A percentile compares a stretch with the other conserved stretches of the same genome.
Evolutionary conservation across 805 yeast genomes (phyloP).

Genomic region (Groenewaldozyma tartarivorans): DNA sequence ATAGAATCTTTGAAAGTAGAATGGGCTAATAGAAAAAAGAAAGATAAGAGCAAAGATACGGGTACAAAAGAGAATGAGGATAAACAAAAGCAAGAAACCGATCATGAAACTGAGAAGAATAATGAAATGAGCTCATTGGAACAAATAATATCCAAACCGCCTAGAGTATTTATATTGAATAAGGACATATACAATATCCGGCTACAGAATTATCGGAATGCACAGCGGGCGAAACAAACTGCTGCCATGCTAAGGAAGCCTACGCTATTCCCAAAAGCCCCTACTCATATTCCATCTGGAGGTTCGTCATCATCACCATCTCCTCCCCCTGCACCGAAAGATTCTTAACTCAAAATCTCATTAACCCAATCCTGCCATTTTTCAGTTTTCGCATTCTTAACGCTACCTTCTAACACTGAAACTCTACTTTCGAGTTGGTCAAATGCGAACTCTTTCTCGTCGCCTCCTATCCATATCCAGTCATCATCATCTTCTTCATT

Average conservation of each 20-base stretch:
- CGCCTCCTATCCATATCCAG: slow-evolving; percentile 33
- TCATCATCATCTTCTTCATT: slow-evolving; percentile 36
- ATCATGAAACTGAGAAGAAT: slow-evolving; percentile 10
- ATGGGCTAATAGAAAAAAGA: slow-evolving; percentile 22
- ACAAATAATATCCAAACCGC: slow-evolving; percentile 23
- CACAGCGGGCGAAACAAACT: slow-evolving; percentile 23
- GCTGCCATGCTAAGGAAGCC: slow-evolving; percentile 24
- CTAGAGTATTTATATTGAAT: slow-evolving; percentile 34
- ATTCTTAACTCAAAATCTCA: slow-evolving; percentile 32
- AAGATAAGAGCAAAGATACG: slow-evolving; percentile 14
- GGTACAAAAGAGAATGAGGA: slow-evolving; percentile 11
- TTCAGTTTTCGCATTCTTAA: slow-evolving; percentile 42
- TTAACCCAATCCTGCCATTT: slow-evolving; percentile 74
- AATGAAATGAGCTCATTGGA: slow-evolving; percentile 13
- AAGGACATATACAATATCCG: slow-evolving; percentile 35
- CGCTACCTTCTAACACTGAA: slow-evolving; percentile 56
- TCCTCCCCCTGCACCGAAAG: not conserved
- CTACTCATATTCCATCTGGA: slow-evolving; percentile 16
- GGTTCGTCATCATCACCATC: slow-evolving; percentile 1
- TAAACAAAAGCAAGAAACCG: slow-evolving; percentile 13
- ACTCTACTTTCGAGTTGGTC: slow-evolving; percentile 63
- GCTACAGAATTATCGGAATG: slow-evolving; percentile 22
- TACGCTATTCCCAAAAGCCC: slow-evolving; percentile 28
- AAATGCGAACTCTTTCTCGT: slow-evolving; percentile 42
- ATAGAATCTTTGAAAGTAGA: slow-evolving; percentile 25